Evolutionary conservation across 2,329 filamentous ascomycete species (phyloP), one percentile per base, ranked within the genome.

Genomic region (Colletotrichum abscissum): DNA sequence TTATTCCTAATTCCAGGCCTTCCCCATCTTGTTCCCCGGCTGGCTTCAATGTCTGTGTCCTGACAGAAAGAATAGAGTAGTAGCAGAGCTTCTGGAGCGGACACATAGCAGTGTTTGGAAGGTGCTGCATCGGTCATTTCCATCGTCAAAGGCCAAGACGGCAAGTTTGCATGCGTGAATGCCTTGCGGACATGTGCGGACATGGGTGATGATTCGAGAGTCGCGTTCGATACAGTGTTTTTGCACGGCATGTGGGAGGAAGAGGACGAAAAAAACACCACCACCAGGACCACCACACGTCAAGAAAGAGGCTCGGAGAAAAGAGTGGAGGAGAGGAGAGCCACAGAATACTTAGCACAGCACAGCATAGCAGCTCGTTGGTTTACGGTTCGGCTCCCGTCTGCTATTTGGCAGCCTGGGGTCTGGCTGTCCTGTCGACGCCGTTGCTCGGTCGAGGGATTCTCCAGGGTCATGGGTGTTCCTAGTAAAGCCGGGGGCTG

Each of bases 391-490:
- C 56, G 57, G 35, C 38, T 49, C 5, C 22, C 33, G 42, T 30
- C 28, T 24, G 46, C 60, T 55, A 55, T 55, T 12, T 55, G 24
- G 24, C 42, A 49, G 42, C 42, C 42, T 49, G 42, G 42, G 42
- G 42, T 49, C 42, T n/a, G 42, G 42, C 42, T 49, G 42, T 28
- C 38, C 67, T 57, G 26, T 72, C 60, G 26, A 64, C 55, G 60
- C 70, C 70, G 70, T 73, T 73, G 67, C 70, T 71, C 67, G 67
- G 71, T 56, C 60, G 49, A 73, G 65, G 65, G 69, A 68, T 72
- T 63, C 28, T 49, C 56, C 26, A 35, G 22, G 54, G 62, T 62
- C 71, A 73, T 70, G 71, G 71, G 56, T 73, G 55, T 62, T 42
- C 71, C 67, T 46, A 71, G 71, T 26, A 62, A 26, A 22, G 58